Evolutionary conservation across 2,329 filamentous ascomycete genomes (phyloP), one percentile per base, ranked within the genome.

Genomic region (Ceratocystis lukuohia): DNA sequence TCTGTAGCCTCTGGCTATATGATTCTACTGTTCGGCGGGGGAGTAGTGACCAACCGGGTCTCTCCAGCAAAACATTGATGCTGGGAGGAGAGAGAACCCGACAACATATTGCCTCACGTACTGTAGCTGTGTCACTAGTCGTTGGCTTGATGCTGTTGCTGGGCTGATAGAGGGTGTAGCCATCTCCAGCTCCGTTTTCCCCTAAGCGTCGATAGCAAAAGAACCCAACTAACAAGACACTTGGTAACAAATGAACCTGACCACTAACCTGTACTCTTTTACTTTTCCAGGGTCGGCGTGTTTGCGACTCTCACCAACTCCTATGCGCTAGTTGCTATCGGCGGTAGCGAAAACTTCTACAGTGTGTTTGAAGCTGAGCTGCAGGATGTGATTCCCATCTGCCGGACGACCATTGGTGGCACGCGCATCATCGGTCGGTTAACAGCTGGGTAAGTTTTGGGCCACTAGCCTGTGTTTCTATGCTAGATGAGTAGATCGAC

Each of bases 301-400:
- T 99, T 99, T 78, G 80, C 92, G 69, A 96, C 91, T 69, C 88
- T 99, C 75, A 99, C 94, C 72, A 99, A 99, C 79, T 93, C 91
- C 68, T 99, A 96, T 78, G 91, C 92, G 72, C 83, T 99, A 73
- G 91, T 96, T 72, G 92, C 93, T 70, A 85, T 96, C 71, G 94
- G 94, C 74, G 92, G 90, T 72, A 96, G 91, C 74, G 92, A 96
- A 82, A 97, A 97, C 84, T 99, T 99, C 79, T 97, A 97, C 86
- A 91, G 90, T 81, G 85, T 97, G 76, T 97, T 99, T 80, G 94
- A 99, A 82, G 88, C 93, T 70, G 94, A 99, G 80, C 84, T 99
- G 69, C 91, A 96, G 81, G 94, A 97, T 80, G 86, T 96, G 70
- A 93, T 99, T 72, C 94, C 94, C 71, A 96, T 96, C 77, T 94